Conservation (phyloP, 2,329 filamentous ascomycete genomes). For the Fusarium sambucinum region DNA sequence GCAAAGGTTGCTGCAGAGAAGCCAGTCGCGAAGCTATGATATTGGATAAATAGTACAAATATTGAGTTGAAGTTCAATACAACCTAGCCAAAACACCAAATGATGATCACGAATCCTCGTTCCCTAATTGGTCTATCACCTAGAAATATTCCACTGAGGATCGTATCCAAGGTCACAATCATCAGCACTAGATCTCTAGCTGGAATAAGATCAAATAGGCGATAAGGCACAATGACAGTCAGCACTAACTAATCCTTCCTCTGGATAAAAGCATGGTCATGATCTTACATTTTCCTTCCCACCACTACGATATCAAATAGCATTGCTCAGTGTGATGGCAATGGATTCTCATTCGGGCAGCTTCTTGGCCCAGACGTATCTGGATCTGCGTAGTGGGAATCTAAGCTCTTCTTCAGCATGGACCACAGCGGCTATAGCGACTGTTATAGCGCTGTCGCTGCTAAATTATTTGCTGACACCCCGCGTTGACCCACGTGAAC, state of each 20-base stretch:
- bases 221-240: not conserved
- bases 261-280: not conserved
- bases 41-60: not conserved
- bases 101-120: not conserved
- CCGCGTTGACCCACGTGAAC: slow-evolving; percentile 55
- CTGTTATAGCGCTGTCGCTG: slow-evolving; percentile 21
- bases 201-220: not conserved
- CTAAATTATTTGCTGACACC: slow-evolving; percentile 36
- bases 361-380: slow-evolving; percentile 2
- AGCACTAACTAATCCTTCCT: not conserved
- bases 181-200: slow-evolving; percentile 8
- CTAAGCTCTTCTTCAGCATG: slow-evolving; percentile 56
- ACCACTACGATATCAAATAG: too few relatives aligned
- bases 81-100: not conserved
- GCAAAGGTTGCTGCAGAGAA: slow-evolving; percentile 52
- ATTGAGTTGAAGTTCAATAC: not conserved
- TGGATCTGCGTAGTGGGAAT: slow-evolving; percentile 9
- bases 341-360: slow-evolving; percentile 5
- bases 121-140: not conserved
- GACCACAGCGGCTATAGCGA: slow-evolving; percentile 23
- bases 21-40: slow-evolving; percentile 18
- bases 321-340: too few relatives aligned
- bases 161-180: not conserved
- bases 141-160: too few relatives aligned
- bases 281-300: not conserved